These are phyloP conservation scores for Lentinula raphanica DNA, from an alignment of 768 basidiomycete species.

Conservation along the genomic window DNA sequence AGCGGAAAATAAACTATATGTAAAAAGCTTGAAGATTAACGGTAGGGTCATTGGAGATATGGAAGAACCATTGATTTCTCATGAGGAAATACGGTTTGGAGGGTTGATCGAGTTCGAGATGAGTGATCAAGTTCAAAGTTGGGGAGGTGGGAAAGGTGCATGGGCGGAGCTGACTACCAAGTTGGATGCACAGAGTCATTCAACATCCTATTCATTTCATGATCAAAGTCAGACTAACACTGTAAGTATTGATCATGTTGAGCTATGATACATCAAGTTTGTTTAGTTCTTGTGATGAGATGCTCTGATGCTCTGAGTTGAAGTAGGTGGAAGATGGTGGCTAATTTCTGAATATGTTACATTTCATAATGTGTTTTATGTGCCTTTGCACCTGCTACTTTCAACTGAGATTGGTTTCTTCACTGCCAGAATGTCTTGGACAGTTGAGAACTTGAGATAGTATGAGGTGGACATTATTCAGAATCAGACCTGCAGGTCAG, in stretches of 20 bases:
- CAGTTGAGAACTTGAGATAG: no score
- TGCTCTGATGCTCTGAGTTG: neutral
- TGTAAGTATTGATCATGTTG: neutral
- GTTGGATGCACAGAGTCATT: neutral
- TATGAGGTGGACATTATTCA: no score
- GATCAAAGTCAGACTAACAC: neutral
- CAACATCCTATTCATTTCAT: neutral
- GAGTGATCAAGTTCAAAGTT: constrained; percentile 43
- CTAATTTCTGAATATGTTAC: no score
- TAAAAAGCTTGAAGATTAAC: constrained; percentile 56
- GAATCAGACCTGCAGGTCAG: no score
- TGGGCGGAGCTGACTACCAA: neutral
- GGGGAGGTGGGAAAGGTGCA: constrained; percentile 25
- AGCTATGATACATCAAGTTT: neutral
- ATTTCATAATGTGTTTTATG: no score
- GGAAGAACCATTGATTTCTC: constrained; percentile 45
- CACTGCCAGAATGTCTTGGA: no score
- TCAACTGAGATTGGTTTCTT: no score
- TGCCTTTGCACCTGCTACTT: no score
- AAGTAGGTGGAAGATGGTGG: no score
- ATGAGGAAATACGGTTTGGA: constrained; percentile 56
- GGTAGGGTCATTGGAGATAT: constrained; percentile 29
- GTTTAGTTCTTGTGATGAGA: neutral
- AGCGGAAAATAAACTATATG: constrained; percentile 54
- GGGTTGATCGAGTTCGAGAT: constrained; percentile 61